phyloP scores from a whole-genome alignment of 805 yeast species.

The Wickerhamomyces bovis region DNA sequence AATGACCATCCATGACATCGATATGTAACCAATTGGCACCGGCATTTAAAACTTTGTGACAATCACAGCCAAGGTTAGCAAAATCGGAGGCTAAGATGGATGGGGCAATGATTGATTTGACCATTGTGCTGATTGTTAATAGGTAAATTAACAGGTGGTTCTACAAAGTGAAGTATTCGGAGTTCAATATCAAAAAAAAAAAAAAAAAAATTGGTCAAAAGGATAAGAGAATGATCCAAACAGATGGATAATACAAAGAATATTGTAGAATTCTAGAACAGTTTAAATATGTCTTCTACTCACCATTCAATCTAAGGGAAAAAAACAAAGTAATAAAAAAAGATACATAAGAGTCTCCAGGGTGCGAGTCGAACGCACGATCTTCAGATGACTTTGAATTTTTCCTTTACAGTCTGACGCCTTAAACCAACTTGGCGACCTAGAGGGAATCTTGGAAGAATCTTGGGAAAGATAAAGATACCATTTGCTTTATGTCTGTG shows the following conservation, averaged over 20 bases:
- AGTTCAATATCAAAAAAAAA: too few species aligned
- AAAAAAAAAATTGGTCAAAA: too few species aligned
- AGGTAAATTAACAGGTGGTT: background rate
- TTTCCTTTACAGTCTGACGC: conserved; percentile 38
- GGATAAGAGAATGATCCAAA: too few species aligned
- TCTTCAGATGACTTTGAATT: conserved; percentile 34
- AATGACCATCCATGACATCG: conserved; percentile 98
- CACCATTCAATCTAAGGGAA: too few species aligned
- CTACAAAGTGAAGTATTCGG: too few species aligned
- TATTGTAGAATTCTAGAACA: too few species aligned
- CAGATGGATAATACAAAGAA: too few species aligned
- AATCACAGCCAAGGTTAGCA: conserved; percentile 81
- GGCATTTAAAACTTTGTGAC: conserved; percentile 69
- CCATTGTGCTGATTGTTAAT: conserved; percentile 40
- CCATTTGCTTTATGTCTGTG: too few species aligned
- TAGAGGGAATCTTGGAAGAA: conserved; percentile 21
- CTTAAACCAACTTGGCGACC: conserved; percentile 42
- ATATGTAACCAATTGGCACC: conserved; percentile 97
- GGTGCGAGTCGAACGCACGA: conserved; percentile 49
- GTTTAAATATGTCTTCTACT: too few species aligned
- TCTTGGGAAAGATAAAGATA: too few species aligned
- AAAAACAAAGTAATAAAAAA: background rate
- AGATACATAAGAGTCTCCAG: conserved; percentile 32
- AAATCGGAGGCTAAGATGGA: conserved; percentile 91
- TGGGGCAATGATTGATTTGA: conserved; percentile 84